Evolutionary conservation across 2,329 filamentous ascomycete species (phyloP).

Genomic region (Cladosporium colombiae): DNA sequence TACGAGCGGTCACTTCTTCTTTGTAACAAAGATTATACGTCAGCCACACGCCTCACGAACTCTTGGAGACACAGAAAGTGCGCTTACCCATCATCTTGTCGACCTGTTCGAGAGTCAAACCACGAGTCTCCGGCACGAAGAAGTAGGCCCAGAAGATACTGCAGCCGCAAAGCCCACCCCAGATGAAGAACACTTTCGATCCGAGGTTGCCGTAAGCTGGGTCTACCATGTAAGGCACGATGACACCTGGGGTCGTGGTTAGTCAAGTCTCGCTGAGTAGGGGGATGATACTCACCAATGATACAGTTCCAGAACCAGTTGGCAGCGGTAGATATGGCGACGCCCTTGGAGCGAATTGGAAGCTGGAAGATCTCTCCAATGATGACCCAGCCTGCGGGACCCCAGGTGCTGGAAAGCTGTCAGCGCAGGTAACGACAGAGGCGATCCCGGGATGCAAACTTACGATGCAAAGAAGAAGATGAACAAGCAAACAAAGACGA

Average conservation of each 20-base stretch:
- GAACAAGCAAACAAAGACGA: constrained; percentile 87
- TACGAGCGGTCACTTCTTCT: constrained; percentile 48
- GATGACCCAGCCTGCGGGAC: constrained; percentile 62
- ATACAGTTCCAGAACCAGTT: constrained; percentile 89
- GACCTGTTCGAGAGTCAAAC: constrained; percentile 42
- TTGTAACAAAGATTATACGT: neutral
- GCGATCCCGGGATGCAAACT: neutral
- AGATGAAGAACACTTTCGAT: constrained; percentile 50
- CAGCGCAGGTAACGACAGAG: neutral
- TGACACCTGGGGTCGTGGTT: constrained; percentile 58
- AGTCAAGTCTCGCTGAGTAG: constrained; percentile 13
- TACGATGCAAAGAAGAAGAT: constrained; percentile 82
- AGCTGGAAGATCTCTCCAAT: constrained; percentile 91
- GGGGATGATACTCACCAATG: neutral
- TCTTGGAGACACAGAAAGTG: neutral
- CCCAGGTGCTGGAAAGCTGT: constrained; percentile 37
- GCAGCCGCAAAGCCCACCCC: constrained; percentile 41
- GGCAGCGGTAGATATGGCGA: constrained; percentile 80
- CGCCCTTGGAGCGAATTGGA: constrained; percentile 54
- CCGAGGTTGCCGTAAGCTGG: constrained; percentile 56
- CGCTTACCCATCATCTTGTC: constrained; percentile 40
- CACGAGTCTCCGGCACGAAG: constrained; percentile 44
- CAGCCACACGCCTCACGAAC: neutral
- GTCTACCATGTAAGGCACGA: constrained; percentile 72
- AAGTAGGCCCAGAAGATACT: constrained; percentile 41